Conservation (phyloP, 805 yeast genomes). For the Saccharomycopsis babjevae region DNA sequence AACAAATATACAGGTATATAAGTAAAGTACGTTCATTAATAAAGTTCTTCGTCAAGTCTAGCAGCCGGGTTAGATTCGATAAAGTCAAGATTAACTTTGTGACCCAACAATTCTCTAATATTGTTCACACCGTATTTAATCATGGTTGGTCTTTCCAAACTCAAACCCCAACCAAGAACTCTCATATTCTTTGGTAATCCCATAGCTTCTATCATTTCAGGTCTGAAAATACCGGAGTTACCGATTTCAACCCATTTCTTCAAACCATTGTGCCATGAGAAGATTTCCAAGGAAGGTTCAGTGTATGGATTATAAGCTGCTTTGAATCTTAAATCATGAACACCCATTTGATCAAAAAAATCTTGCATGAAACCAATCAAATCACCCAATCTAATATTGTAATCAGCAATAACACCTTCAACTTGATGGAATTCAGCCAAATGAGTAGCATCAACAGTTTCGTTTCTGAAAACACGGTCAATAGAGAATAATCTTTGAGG, state of each 20-base stretch:
- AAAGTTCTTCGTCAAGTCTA: conserved; percentile 73
- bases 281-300: conserved; percentile 96
- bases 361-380: conserved; percentile 97
- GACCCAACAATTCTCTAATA: conserved; percentile 94
- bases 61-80: conserved; percentile 97
- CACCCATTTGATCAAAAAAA: conserved; percentile 97
- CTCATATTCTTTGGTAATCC: conserved; percentile 91
- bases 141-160: conserved; percentile 98
- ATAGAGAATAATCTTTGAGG: conserved; percentile 91
- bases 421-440: conserved; percentile 99
- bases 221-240: conserved; percentile 98
- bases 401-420: conserved; percentile 98
- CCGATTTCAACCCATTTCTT: conserved; percentile 99
- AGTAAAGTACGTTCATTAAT: conserved; percentile 20
- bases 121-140: conserved; percentile 92
- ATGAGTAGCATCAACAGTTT: conserved; percentile 99
- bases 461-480: conserved; percentile 98
- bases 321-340: conserved; percentile 86
- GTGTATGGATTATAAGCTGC: conserved; percentile 99
- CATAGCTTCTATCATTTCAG: conserved; percentile 98
- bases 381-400: conserved; percentile 88
- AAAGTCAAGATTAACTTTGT: conserved; percentile 89
- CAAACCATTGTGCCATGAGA: conserved; percentile 90
- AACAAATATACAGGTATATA: neutral
- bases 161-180: conserved; percentile 95